Conservation (phyloP, 2,329 filamentous ascomycete species). For the Trichophyton equinum region DNA sequence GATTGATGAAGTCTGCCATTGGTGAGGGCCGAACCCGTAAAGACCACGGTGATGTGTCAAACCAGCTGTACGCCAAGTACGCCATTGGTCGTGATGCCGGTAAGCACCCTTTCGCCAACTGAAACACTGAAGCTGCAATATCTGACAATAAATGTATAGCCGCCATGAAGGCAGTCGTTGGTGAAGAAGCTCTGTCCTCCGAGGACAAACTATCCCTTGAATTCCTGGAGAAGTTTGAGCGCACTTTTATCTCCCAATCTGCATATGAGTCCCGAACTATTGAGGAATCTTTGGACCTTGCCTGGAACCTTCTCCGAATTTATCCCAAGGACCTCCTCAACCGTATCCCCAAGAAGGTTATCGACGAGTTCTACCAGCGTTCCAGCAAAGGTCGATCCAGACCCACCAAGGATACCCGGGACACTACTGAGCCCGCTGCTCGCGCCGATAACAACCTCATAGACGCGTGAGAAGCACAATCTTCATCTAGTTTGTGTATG, state of each 20-base stretch:
- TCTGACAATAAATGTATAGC: slow-evolving; percentile 35
- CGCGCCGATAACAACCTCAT: slow-evolving; percentile 29
- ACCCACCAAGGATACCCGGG: slow-evolving; percentile 36
- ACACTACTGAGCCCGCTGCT: slow-evolving; percentile 24
- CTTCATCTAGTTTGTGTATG: background rate
- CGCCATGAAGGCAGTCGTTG: slow-evolving; percentile 98
- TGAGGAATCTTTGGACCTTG: slow-evolving; percentile 85
- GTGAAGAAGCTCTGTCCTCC: slow-evolving; percentile 86
- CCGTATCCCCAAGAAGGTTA: slow-evolving; percentile 72
- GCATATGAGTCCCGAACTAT: slow-evolving; percentile 86
- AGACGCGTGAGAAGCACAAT: slow-evolving; percentile 22
- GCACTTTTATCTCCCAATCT: slow-evolving; percentile 83
- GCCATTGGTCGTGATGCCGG: slow-evolving; percentile 91
- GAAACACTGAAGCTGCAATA: background rate
- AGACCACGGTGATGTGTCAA: slow-evolving; percentile 96
- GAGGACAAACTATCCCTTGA: slow-evolving; percentile 97
- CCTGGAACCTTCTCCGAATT: slow-evolving; percentile 91
- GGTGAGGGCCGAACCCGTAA: slow-evolving; percentile 92
- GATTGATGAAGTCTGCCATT: slow-evolving; percentile 99
- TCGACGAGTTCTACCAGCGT: slow-evolving; percentile 72
- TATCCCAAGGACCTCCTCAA: slow-evolving; percentile 98
- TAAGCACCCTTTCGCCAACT: slow-evolving; percentile 18
- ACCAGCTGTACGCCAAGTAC: slow-evolving; percentile 99
- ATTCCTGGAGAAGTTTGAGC: slow-evolving; percentile 97
- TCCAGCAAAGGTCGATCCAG: slow-evolving; percentile 28